Evolutionary conservation across 129 eudicot species (phyloP), one percentile per base, ranked within the genome.

Genomic region (Kitagawia praeruptora): DNA sequence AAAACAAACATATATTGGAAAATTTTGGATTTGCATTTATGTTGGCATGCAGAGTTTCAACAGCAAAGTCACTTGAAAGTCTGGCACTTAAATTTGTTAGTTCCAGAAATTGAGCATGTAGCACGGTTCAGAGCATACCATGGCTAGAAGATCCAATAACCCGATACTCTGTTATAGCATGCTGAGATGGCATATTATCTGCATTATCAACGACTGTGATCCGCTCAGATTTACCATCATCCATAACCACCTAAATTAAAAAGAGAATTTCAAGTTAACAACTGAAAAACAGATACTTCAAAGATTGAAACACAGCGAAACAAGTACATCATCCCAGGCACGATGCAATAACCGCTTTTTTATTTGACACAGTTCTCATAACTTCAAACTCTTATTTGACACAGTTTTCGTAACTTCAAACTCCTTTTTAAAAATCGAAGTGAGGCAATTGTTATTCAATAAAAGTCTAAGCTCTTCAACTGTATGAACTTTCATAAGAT

Each of bases 91-190:
- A 18, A 23, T 74, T 2, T 44, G 40, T 46, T 14, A 74, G 77
- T 46, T 74, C 10, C 25, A 37, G 58, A 42, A 40, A 14, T 42
- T 11, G 4, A 42, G 27, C 7, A 39, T 11, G 49, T 77, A 77
- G 80, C 51, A 81, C 44, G 51, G 70, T 51, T 77, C 75, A 80
- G 51, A 78, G 86, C 97, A 70, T 48, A 96, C 99, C 99, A 82
- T 72, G 76, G 45, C 78, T 45, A 72, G 96, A 85, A 45, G 93
- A 89, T 75, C 84, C 89, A 54, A 96, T 87, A 45, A 96, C 95
- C 51, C 92, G 91, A 80, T 90, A 96, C 81, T 89, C 91, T 80
- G 99, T 96, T 78, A 92, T 84, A 58, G 99, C 98, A 80, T 85
- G 91, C 85, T 96, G 99, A 44, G 91, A 85, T 83, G 88, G 47